Percentiles rank a stretch among this genome's conserved stretches.
phyloP scores from a whole-genome alignment of 2,329 filamentous ascomycete genomes.

The Chrysoporthe puriensis region DNA sequence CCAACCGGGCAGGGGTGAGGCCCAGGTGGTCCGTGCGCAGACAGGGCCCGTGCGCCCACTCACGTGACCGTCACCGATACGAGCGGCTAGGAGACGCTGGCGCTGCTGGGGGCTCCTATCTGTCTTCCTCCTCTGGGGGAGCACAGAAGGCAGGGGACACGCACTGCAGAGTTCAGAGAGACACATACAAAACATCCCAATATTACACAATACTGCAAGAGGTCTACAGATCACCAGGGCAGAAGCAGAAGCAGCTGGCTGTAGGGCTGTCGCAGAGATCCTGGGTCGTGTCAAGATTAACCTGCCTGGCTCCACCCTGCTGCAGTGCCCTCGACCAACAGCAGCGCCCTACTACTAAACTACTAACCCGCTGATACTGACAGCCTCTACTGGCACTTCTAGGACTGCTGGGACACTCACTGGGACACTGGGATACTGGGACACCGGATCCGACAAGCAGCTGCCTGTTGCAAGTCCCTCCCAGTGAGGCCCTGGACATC shows the following conservation, averaged over 20 bases:
- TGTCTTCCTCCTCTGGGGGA: not conserved
- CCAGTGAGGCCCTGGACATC: not conserved
- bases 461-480: no score
- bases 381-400: no score
- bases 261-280: not conserved
- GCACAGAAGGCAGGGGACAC: not conserved
- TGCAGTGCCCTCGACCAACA: no score
- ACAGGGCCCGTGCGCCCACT: not conserved
- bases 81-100: not conserved
- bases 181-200: no score
- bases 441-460: not conserved
- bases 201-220: not conserved
- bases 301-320: no score
- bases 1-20: not conserved
- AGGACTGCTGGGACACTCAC: no score
- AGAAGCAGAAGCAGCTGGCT: not conserved
- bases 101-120: not conserved
- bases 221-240: not conserved
- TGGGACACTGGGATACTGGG: no score
- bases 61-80: constrained; percentile 1
- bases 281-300: no score
- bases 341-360: no score
- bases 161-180: no score
- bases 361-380: no score
- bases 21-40: not conserved